Percentiles rank a stretch among this genome's conserved stretches.
Evolutionary conservation across 805 yeast species (phyloP).

Genomic region (Pichia kluyveri): DNA sequence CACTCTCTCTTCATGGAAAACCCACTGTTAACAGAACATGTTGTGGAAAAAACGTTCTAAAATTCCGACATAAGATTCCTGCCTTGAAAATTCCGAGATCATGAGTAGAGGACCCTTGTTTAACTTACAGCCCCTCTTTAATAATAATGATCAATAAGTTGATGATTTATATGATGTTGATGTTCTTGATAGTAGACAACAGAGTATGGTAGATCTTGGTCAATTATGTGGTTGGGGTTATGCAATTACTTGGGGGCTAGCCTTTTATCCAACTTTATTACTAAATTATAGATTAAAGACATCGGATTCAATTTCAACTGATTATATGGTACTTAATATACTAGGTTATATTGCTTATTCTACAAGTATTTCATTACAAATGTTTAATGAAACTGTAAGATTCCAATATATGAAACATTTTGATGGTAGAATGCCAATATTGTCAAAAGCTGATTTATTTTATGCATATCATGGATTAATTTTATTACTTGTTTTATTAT

Average conservation of each 20-base stretch:
- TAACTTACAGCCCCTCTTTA: too few relatives aligned
- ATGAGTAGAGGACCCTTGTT: too few relatives aligned
- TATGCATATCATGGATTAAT: slow-evolving; percentile 41
- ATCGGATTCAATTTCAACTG: slow-evolving; percentile 42
- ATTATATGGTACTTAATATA: slow-evolving; percentile 36
- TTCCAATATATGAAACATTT: slow-evolving; percentile 21
- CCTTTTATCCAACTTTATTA: slow-evolving; percentile 41
- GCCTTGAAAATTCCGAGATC: too few relatives aligned
- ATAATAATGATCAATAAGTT: too few relatives aligned
- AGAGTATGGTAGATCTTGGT: too few relatives aligned
- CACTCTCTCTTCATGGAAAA: too few relatives aligned
- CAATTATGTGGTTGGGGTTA: slow-evolving; percentile 21
- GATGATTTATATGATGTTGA: too few relatives aligned
- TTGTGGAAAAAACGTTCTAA: too few relatives aligned
- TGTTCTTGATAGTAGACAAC: too few relatives aligned
- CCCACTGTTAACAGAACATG: too few relatives aligned
- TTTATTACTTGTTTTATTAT: slow-evolving; percentile 29
- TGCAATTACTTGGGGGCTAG: slow-evolving; percentile 29
- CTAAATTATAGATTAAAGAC: slow-evolving; percentile 32
- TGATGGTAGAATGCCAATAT: slow-evolving; percentile 31
- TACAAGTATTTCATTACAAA: slow-evolving; percentile 33
- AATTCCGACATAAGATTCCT: too few relatives aligned
- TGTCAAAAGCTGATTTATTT: slow-evolving; percentile 35
- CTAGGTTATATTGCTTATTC: slow-evolving; percentile 39
- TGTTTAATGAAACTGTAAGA: slow-evolving; percentile 27